Conservation (phyloP, 2,329 filamentous ascomycete genomes). For the Westerdykella aurantiaca region DNA sequence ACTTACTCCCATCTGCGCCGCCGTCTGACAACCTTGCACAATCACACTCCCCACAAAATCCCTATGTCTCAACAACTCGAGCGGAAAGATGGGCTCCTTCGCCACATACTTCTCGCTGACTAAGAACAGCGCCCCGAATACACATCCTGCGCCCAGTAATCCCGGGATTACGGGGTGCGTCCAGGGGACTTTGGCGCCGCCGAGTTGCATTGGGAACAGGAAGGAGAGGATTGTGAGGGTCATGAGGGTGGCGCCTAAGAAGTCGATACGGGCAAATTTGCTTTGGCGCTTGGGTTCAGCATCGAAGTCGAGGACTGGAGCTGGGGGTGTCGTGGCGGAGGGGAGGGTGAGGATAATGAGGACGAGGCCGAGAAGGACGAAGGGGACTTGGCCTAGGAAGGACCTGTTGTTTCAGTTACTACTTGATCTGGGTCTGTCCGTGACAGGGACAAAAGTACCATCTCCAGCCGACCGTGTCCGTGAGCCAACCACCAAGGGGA, state of each 20-base stretch:
- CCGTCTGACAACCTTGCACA: conserved; percentile 49
- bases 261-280: conserved; percentile 52
- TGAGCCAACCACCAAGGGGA: conserved; percentile 55
- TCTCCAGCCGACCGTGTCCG: conserved; percentile 60
- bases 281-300: conserved; percentile 9
- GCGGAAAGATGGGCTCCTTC: conserved; percentile 54
- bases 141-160: conserved; percentile 27
- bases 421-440: neutral
- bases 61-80: conserved; percentile 48
- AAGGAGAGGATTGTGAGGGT: conserved; percentile 40
- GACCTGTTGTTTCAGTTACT: conserved; percentile 36
- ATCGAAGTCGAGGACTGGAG: conserved; percentile 1
- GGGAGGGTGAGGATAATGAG: conserved; percentile 38
- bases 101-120: conserved; percentile 41
- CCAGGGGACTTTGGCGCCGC: conserved; percentile 41
- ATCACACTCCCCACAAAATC: conserved; percentile 52
- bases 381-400: conserved; percentile 53
- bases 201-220: conserved; percentile 47
- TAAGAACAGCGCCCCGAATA: conserved; percentile 22
- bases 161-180: conserved; percentile 28
- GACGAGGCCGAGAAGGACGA: conserved; percentile 48
- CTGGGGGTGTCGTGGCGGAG: neutral
- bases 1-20: conserved; percentile 54
- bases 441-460: conserved; percentile 41
- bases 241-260: conserved; percentile 49